Conservation (phyloP, 2,329 filamentous ascomycete genomes). For the Claviceps pazoutovae region DNA sequence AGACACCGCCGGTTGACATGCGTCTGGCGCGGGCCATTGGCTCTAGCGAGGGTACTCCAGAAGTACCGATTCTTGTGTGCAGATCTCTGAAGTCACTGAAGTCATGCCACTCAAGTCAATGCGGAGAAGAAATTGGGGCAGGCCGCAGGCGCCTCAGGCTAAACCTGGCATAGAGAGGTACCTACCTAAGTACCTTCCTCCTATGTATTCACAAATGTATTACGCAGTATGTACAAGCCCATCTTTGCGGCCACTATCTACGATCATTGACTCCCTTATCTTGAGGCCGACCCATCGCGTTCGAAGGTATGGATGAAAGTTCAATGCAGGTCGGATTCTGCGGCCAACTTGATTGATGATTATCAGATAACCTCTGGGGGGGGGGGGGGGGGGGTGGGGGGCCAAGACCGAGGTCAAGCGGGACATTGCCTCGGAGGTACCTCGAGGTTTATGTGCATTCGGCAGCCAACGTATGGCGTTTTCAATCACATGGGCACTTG, state of each 20-base stretch:
- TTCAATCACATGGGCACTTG: background rate
- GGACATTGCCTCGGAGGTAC: background rate
- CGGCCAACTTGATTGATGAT: conserved; percentile 4
- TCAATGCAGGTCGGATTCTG: background rate
- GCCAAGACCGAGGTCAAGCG: no score
- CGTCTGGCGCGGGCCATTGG: background rate
- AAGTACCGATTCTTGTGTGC: background rate
- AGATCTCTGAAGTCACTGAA: background rate
- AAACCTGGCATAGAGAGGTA: background rate
- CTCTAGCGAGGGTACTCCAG: background rate
- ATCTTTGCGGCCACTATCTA: no score
- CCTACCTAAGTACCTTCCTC: no score
- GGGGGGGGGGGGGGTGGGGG: no score
- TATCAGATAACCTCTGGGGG: background rate
- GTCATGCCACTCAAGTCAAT: background rate
- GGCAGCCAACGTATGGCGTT: background rate
- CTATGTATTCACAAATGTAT: no score
- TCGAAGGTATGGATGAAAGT: no score
- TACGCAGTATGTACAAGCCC: no score
- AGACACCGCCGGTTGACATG: background rate
- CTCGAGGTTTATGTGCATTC: background rate
- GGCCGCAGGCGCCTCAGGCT: background rate
- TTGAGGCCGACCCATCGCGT: no score
- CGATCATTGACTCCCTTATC: no score
- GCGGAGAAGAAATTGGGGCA: background rate